These are phyloP conservation scores for Lactarius evosmus DNA, from an alignment of 768 basidiomycete genomes.

Conservation along the genomic window DNA sequence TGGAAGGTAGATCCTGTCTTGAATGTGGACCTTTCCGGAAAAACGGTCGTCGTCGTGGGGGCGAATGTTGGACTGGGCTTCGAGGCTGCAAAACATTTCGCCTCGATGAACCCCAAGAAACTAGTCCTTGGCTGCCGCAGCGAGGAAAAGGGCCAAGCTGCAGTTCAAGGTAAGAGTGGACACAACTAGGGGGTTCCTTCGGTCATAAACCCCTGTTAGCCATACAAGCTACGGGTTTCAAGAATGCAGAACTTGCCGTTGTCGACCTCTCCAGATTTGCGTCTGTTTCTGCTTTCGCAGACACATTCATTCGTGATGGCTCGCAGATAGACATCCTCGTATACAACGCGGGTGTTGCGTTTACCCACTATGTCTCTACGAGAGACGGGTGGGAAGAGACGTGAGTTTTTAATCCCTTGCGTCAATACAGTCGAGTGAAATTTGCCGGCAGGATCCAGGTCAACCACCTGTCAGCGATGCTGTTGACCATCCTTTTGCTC, in stretches of 20 bases:
- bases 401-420: constrained; percentile 24
- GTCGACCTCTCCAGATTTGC: constrained; percentile 33
- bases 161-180: constrained; percentile 14
- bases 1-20: constrained; percentile 14
- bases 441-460: constrained; percentile 42
- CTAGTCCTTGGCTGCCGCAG: constrained; percentile 24
- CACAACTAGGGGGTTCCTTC: neutral
- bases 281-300: constrained; percentile 32
- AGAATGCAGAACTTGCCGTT: constrained; percentile 17
- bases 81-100: constrained; percentile 27
- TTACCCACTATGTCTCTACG: constrained; percentile 31
- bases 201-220: neutral
- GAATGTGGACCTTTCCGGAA: constrained; percentile 21
- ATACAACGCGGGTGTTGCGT: constrained; percentile 32
- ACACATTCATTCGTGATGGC: constrained; percentile 27
- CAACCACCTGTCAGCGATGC: constrained; percentile 33
- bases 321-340: constrained; percentile 33
- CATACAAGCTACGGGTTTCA: constrained; percentile 24
- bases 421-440: neutral
- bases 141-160: constrained; percentile 18
- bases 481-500: constrained; percentile 17
- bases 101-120: constrained; percentile 24
- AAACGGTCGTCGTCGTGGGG: constrained; percentile 27
- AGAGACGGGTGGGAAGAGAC: constrained; percentile 33
- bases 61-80: constrained; percentile 27